Base-by-base conservation (phyloP, 2,329 filamentous ascomycete genomes). In the Madurella mycetomatis region DNA sequence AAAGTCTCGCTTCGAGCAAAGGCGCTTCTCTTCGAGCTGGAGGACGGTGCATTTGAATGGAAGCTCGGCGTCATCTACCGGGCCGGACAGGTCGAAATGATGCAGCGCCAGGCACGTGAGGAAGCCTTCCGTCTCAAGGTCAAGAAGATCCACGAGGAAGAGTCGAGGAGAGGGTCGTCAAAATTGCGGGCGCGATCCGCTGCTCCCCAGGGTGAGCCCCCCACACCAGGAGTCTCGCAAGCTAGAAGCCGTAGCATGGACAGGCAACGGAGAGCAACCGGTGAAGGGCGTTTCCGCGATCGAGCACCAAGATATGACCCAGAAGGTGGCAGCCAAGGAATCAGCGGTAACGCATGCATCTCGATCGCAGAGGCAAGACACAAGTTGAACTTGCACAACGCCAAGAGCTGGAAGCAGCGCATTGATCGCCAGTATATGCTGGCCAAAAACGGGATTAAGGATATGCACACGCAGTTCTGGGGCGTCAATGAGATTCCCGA, bases 11-110 rank as follows among this genome's bases (percentile, higher is more conserved):
- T 99, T 9, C 84, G 91, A 49, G 87, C 87, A 51, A 88, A 88
- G 63, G 88, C 88, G 5, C 77, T 99, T 19, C 73, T 96, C 2
- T 92, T 99, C 55, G 92, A 97, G 66, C 78, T 99, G 37, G 94
- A 99, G 71, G 94, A 99, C 68, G 92, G 94, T 47, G 87, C 90
- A 0, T 99, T 99, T 65, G 94, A 99, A 69, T 99, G 92, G 89
- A 97, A 96, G 68, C 76, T 99, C 9, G 90, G 92, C 15, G 85
- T 91, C 66, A 99, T 99, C 49, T 99, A 97, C 69, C 85, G 92
- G 32, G 84, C 90, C 44, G 94, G 95, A 0, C 79, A 92, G 17
- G 76, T 92, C 52, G 94, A 99, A 69, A 92, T 97, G 70, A 86
- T 87, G 67, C 94, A 97, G 69, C 83, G 94, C 17, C 75, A 95